A percentile compares a stretch with the other conserved stretches of the same genome.
phyloP scores from a whole-genome alignment of 176 grass and related monocot genomes.

The Areca catechu region DNA sequence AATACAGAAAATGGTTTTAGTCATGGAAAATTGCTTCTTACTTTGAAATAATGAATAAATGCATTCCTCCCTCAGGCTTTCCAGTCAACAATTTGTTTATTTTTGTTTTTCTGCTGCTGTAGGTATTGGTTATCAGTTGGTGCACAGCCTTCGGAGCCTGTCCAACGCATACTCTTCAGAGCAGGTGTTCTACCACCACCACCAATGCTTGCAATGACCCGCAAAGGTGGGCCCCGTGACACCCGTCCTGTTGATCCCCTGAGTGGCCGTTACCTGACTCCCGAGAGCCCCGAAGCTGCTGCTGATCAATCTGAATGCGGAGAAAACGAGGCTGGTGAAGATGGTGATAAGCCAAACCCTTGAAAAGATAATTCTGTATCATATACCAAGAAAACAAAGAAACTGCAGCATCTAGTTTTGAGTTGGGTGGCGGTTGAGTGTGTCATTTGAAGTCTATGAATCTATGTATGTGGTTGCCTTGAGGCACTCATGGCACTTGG shows the following conservation, averaged over 20 bases:
- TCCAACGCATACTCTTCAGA: conserved; percentile 10
- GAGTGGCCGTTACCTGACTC: conserved; percentile 53
- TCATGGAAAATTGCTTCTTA: too few relatives aligned
- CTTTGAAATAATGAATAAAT: too few relatives aligned
- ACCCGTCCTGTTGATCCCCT: conserved; percentile 60
- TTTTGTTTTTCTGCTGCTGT: not conserved
- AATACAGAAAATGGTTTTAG: too few relatives aligned
- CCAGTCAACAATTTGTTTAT: not conserved
- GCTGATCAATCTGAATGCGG: conserved; percentile 23
- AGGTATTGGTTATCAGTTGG: conserved; percentile 93
- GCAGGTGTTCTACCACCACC: conserved; percentile 77
- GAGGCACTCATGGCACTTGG: too few relatives aligned
- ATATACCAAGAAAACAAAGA: too few relatives aligned
- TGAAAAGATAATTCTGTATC: too few relatives aligned
- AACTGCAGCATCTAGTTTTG: too few relatives aligned
- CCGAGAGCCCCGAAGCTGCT: conserved; percentile 18
- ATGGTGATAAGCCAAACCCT: too few relatives aligned
- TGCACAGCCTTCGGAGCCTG: conserved; percentile 63
- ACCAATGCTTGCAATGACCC: conserved; percentile 63
- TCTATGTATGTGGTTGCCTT: too few relatives aligned
- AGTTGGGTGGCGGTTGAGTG: too few relatives aligned
- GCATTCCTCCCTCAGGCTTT: too few relatives aligned
- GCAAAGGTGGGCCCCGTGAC: conserved; percentile 68
- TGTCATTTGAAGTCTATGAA: too few relatives aligned
- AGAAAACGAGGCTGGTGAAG: not conserved